Base-by-base conservation (phyloP, 23 red algal genomes). In the Cyanidioschyzon merolae region DNA sequence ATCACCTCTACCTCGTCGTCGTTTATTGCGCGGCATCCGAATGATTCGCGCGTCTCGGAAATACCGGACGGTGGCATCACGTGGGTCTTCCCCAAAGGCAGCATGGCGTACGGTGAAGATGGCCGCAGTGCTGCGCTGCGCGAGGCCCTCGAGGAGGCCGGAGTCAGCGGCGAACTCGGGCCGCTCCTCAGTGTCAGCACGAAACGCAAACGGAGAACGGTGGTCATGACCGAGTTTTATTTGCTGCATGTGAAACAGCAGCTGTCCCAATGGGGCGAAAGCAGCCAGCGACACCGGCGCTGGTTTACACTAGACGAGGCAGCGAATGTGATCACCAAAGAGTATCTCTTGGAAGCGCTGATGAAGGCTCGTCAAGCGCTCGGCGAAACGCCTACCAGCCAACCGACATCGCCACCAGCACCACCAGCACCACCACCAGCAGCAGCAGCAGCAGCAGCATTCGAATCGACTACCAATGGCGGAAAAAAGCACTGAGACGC, bases 251-350 rank as follows among this genome's bases (percentile, higher is more conserved):
- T 81, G 21, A 71, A 40, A 17, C 68, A 67, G 38, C 78, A 81
- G 68, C 39, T 71, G 1, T 81, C 78, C 1, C 59, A 21, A 3
- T 81, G 78, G 78, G 78, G 68, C 59, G 78, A 81, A 39, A 58
- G 39, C 32, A 50, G 59, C 0, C 59, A 71, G 41, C 57, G 78
- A 40, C 21, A 39, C 40, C 40, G 78, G n/a, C 78, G 68, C 21
- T 81, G 78, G 78, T 81, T 81, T 67, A 81, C 78, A 0, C 39
- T 81, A 39, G 68, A 67, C 57, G 78, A 81, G 32, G 39, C 78
- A 0, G 78, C 59, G 39, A 57, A 71, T 12, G 15, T 81, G 45
- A 40, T 81, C 25, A 81, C 78, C 2, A 81, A 81, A 40, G 45
- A 39, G 1, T 71, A 81, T 81, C 68, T 81, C 16, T 38, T 67